Evolutionary conservation across 805 yeast species (phyloP).

Genomic region (Limtongia smithiae): DNA sequence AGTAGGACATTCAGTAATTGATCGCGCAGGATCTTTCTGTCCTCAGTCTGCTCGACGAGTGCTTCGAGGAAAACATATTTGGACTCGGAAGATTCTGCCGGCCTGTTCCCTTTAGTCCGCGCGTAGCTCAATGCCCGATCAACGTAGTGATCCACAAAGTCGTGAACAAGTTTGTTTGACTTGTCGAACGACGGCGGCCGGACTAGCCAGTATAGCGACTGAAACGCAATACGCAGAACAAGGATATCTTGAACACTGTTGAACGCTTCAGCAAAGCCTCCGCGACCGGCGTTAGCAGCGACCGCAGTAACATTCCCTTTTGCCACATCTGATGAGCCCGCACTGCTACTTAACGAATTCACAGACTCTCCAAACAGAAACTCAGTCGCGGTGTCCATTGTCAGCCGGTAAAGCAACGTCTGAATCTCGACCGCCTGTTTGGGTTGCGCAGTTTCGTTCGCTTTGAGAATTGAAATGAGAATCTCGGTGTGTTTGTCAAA

Average conservation of each 20-base stretch:
- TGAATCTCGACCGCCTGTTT: constrained; percentile 33
- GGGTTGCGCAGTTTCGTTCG: constrained; percentile 1
- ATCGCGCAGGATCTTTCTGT: constrained; percentile 47
- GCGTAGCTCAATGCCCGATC: constrained; percentile 36
- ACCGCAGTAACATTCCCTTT: not conserved
- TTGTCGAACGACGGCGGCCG: constrained; percentile 36
- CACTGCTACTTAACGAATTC: constrained; percentile 26
- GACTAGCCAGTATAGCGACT: constrained; percentile 27
- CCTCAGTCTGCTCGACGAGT: constrained; percentile 48
- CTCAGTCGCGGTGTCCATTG: constrained; percentile 39
- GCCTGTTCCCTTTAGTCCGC: constrained; percentile 30
- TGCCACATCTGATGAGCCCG: constrained; percentile 1
- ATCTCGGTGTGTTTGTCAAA: constrained; percentile 34
- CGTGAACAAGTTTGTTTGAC: constrained; percentile 36
- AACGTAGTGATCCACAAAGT: constrained; percentile 43
- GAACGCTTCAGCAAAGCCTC: constrained; percentile 31
- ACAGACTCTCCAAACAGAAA: constrained; percentile 38
- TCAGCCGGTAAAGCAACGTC: constrained; percentile 34
- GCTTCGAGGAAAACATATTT: constrained; percentile 49
- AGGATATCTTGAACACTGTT: constrained; percentile 27
- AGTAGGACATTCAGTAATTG: constrained; percentile 50
- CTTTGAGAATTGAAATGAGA: constrained; percentile 22
- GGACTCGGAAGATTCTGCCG: constrained; percentile 27
- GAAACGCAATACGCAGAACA: constrained; percentile 28
- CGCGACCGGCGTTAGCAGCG: constrained; percentile 21